Percentiles rank a stretch among this genome's conserved stretches.
Conservation (phyloP, 805 yeast genomes). For the Wickerhamiella spandovensis region DNA sequence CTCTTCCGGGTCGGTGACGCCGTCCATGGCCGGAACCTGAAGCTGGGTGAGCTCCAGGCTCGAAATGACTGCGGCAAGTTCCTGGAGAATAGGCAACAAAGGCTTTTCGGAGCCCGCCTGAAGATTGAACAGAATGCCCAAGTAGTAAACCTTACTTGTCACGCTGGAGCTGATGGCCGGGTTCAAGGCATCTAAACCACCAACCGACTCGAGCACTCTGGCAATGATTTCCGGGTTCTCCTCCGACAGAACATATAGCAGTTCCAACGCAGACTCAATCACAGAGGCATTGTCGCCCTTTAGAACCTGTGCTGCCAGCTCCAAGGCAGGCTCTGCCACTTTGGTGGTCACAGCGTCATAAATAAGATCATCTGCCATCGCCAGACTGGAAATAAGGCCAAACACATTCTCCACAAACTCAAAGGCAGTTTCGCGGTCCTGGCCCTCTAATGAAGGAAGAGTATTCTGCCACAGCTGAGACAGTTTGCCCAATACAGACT, state of each 20-base stretch:
- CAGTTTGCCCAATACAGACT: constrained; percentile 34
- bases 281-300: constrained; percentile 1
- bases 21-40: not conserved
- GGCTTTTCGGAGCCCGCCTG: constrained; percentile 5
- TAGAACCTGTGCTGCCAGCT: not conserved
- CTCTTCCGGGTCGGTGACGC: constrained; percentile 9
- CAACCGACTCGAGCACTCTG: constrained; percentile 2
- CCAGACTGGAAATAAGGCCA: constrained; percentile 53
- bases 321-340: constrained; percentile 14
- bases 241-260: constrained; percentile 23
- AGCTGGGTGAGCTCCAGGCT: not conserved
- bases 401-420: constrained; percentile 64
- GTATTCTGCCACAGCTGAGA: constrained; percentile 25
- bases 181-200: not conserved
- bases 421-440: constrained; percentile 25
- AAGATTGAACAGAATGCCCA: constrained; percentile 21
- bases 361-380: constrained; percentile 53
- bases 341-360: constrained; percentile 28
- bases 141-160: constrained; percentile 17
- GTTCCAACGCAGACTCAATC: constrained; percentile 19
- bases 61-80: constrained; percentile 1
- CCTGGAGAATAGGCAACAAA: constrained; percentile 8
- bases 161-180: not conserved
- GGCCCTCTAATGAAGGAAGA: constrained; percentile 17
- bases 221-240: constrained; percentile 12